These are phyloP conservation scores for Verticillium alfalfae DNA, from an alignment of 2,329 filamentous ascomycete genomes.

Conservation along the genomic window DNA sequence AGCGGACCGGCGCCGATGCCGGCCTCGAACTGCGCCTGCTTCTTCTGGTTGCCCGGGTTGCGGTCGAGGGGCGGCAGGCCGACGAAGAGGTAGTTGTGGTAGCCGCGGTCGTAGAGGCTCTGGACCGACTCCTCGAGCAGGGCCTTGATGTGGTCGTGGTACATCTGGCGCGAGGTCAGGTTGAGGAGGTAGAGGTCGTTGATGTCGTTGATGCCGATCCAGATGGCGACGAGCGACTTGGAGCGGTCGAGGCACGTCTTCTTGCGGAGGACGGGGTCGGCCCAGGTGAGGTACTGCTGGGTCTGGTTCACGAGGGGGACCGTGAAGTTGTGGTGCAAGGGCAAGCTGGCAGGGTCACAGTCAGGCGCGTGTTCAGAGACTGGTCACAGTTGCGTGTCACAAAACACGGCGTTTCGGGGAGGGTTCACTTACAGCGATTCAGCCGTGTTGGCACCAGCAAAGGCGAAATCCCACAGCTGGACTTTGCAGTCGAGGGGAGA, in stretches of 20 bases:
- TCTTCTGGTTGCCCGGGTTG: background rate
- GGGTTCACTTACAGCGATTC: constrained; percentile 24
- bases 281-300: constrained; percentile 39
- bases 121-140: constrained; percentile 24
- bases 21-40: background rate
- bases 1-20: background rate
- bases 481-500: constrained; percentile 34
- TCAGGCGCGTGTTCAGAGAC: no score
- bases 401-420: background rate
- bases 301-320: constrained; percentile 44
- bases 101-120: constrained; percentile 42
- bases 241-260: constrained; percentile 20
- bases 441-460: constrained; percentile 45
- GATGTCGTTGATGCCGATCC: constrained; percentile 55
- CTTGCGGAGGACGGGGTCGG: constrained; percentile 28
- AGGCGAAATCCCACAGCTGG: constrained; percentile 52
- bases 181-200: constrained; percentile 26
- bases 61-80: constrained; percentile 42
- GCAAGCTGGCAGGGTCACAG: constrained; percentile 22
- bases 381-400: no score
- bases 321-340: constrained; percentile 45
- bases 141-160: constrained; percentile 38
- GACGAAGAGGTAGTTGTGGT: constrained; percentile 44
- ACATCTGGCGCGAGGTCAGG: constrained; percentile 12
- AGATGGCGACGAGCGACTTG: constrained; percentile 40